Evolutionary conservation across 2,329 filamentous ascomycete genomes (phyloP), one percentile per base, ranked within the genome.

Genomic region (Magnaporthiopsis poae): DNA sequence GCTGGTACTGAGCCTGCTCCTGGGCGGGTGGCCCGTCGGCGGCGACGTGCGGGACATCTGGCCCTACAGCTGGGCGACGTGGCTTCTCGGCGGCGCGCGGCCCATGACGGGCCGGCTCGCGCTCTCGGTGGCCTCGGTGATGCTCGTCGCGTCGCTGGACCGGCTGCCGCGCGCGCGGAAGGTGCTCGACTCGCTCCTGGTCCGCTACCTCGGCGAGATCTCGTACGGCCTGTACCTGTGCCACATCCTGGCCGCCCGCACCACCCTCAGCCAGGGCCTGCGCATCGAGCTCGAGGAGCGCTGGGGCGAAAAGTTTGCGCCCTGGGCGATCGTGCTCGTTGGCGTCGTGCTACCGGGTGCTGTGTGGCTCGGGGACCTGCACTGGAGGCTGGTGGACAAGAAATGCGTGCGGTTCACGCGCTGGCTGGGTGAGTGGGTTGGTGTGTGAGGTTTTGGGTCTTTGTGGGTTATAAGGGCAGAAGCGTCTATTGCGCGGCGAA

Each of bases 341-440:
- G 25, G 25, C 11, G 21, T 62, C 12, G 15, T 29, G 60, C 27
- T 62, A 21, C 61, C 61, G 12, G 27, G 21, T 1, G 29, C 27
- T 18, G 3, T 62, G 18, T 62, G 29, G 61, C 15, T 36, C 11
- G 61, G 29, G 9, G 61, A 62, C 61, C 5, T 62, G 61, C 61
- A 62, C n/a, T 62, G 61, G 61, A 33, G 61, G 61, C 21, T 62
- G 13, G 61, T 62, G 61, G 61, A 62, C 61, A 29, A 62, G 61
- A 29, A 62, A 33, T n/a, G 13, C 7, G 61, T 62, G 29, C 29
- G 33, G 12, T n/a, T 62, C 9, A 11, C 61, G 61, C 18, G 9
- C 9, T 62, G 61, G 61, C 12, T 36, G 61, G 25, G 31, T n/a
- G 61, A 35, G 33, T 39, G 33, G 61, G 27, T 33, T 61, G 60